Base-by-base conservation (phyloP, 225 moss, liverwort and hornwort species). In the Sphagnum tenellum region DNA sequence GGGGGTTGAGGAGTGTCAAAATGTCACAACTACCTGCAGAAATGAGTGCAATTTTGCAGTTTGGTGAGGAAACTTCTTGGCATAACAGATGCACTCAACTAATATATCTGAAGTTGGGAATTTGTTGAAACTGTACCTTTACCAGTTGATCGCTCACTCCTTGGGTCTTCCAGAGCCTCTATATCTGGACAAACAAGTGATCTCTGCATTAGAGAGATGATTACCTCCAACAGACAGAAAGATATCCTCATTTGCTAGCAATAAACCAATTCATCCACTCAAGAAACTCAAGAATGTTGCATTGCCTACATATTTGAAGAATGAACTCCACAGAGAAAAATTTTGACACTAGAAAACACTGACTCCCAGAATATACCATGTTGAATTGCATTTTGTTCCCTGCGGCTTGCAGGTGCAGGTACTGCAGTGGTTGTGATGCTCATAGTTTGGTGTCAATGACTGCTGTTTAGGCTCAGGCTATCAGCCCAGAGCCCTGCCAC, bases 91-190 rank as follows among this genome's bases (percentile, higher is more conserved):
- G 49, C 0, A 13, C 11, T 74, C 29, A 64, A 53, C 56, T 47
- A 59, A 13, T 74, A 59, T 46, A 61, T 59, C 12, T 29, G 29
- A 29, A 29, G 29, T 1, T 29, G 29, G 1, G 29, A 29, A 29
- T 29, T 29, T 29, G 29, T 29, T 29, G 29, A 29, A 29, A 29
- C 50, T 55, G 59, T 73, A 83, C 76, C 76, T 72, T 86, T 86
- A 5, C 74, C 82, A 4, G 71, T 73, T 72, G 77, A 76, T 67
- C 82, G 73, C 10, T 86, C 82, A 12, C 79, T 69, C 66, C 66
- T 76, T 48, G 58, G 11, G 45, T 62, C 76, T 69, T 72, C 66
- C 3, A 63, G 72, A 52, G 60, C 63, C 60, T 79, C 79, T 64
- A 67, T 56, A 47, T 64, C 76, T 76, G 69, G 8, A 49, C 60